Conservation (phyloP, 2,329 filamentous ascomycete genomes). For the Alternaria incomplexa region DNA sequence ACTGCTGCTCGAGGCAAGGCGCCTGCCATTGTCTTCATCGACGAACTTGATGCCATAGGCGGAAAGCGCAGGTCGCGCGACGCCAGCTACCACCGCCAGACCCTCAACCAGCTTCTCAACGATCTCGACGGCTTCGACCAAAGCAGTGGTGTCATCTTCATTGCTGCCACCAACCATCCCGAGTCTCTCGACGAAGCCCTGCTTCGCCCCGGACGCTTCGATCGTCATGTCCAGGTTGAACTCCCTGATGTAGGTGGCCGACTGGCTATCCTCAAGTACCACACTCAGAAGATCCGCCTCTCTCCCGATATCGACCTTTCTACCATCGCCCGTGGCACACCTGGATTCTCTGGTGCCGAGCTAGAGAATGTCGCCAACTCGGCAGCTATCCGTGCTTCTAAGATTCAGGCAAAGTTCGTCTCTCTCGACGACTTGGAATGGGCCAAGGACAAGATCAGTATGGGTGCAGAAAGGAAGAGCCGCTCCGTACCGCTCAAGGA, state of each 20-base stretch:
- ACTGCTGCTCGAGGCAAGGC: constrained; percentile 81
- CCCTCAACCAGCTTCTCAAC: constrained; percentile 93
- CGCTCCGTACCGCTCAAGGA: constrained; percentile 92
- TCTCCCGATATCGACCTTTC: constrained; percentile 81
- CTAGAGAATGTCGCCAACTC: constrained; percentile 97
- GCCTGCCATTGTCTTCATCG: constrained; percentile 93
- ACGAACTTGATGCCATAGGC: constrained; percentile 92
- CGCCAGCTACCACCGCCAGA: constrained; percentile 95
- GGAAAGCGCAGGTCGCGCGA: constrained; percentile 92
- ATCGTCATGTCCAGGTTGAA: constrained; percentile 86
- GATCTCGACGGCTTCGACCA: constrained; percentile 98
- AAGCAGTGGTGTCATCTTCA: constrained; percentile 91
- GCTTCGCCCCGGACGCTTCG: constrained; percentile 92
- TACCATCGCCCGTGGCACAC: constrained; percentile 82
- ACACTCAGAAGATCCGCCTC: constrained; percentile 88
- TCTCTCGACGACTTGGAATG: constrained; percentile 86
- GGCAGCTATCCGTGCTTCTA: constrained; percentile 92
- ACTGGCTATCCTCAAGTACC: constrained; percentile 89
- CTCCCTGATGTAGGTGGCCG: constrained; percentile 93
- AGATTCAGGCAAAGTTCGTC: constrained; percentile 78
- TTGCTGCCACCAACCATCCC: constrained; percentile 95
- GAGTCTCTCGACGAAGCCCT: constrained; percentile 93
- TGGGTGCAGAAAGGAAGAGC: constrained; percentile 91
- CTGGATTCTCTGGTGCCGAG: constrained; percentile 93
- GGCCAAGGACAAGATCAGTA: constrained; percentile 97